A percentile compares a stretch with the other conserved stretches of the same genome.
phyloP scores from a whole-genome alignment of 176 grass and related monocot species.

The Eremochloa ophiuroides region DNA sequence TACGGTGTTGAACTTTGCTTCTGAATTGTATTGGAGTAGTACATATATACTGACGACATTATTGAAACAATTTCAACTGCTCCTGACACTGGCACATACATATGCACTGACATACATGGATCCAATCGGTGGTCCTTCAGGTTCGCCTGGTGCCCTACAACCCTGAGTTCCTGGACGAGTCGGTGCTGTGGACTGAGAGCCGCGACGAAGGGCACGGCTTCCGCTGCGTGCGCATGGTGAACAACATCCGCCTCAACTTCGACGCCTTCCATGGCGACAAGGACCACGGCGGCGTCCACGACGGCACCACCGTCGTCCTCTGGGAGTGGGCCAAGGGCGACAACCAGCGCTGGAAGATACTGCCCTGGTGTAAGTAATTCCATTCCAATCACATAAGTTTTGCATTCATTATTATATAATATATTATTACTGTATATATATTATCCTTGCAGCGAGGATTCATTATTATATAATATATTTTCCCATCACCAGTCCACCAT shows the following conservation, averaged over 20 bases:
- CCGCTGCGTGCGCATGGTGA: slow-evolving; percentile 74
- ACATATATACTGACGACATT: not conserved
- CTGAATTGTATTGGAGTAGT: too few relatives aligned
- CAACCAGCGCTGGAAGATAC: slow-evolving; percentile 75
- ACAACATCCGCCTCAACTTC: slow-evolving; percentile 75
- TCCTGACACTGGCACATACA: not conserved
- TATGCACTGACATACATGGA: not conserved
- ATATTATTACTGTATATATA: not conserved
- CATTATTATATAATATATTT: too few relatives aligned
- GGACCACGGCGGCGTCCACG: slow-evolving; percentile 66
- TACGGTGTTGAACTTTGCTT: not conserved
- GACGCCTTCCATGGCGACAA: slow-evolving; percentile 71
- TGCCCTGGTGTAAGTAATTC: slow-evolving; percentile 43
- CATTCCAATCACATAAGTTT: not conserved
- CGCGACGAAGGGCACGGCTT: slow-evolving; percentile 58
- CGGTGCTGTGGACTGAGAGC: slow-evolving; percentile 76
- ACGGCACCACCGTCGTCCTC: slow-evolving; percentile 61
- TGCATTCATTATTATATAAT: too few relatives aligned
- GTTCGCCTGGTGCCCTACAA: slow-evolving; percentile 49
- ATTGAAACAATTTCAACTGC: not conserved
- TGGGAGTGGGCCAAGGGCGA: slow-evolving; percentile 68
- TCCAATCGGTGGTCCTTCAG: not conserved
- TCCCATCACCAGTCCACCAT: too few relatives aligned
- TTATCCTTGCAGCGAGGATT: not conserved
- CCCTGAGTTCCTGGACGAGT: slow-evolving; percentile 48